Evolutionary conservation across 2,329 filamentous ascomycete species (phyloP), one percentile per base, ranked within the genome.

Genomic region (Helicocarpus griseus): DNA sequence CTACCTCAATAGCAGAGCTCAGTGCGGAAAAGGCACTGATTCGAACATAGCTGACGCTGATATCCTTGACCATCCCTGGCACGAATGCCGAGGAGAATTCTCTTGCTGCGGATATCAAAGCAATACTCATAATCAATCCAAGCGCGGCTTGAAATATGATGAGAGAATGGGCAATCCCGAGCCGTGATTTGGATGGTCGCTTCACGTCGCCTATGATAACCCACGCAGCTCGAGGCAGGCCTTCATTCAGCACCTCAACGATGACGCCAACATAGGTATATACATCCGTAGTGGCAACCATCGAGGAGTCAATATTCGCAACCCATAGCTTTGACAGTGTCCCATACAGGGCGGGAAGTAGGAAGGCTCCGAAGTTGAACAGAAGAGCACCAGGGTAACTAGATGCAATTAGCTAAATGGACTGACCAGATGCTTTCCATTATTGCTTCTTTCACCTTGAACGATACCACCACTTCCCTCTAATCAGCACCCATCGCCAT

Each of bases 301-400:
- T 71, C 1, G 73, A 77, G 0, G 78, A 67, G 62, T 87, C 81
- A 51, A 87, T 85, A 50, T 78, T 77, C 2, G 83, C 82, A 2
- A 88, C 77, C 85, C 83, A 88, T 17, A 86, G 72, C 60, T 87
- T 87, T 46, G 77, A 78, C 0, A 88, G 73, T 0, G 84, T 88
- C 31, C 68, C 66, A 60, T 87, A 87, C 0, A 88, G 69, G 0
- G 83, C 83, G 0, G 82, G 84, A 0, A 87, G 74, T 1, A 81
- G 62, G 62, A 87, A 86, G 1, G 82, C 73, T 44, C 64, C 71
- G 8, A 81, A 51, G 59, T 87, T 87, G 70, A 86, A 83, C 13
- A 77, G 50, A 0, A 87, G 67, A 0, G 81, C 77, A 0, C 81
- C 81, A 0, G 60, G 54, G 60, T 83, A 86, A 35, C 70, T 72